Evolutionary conservation across 2,329 filamentous ascomycete species (phyloP), one percentile per base, ranked within the genome.

Genomic region (Keithomyces neogunnii): DNA sequence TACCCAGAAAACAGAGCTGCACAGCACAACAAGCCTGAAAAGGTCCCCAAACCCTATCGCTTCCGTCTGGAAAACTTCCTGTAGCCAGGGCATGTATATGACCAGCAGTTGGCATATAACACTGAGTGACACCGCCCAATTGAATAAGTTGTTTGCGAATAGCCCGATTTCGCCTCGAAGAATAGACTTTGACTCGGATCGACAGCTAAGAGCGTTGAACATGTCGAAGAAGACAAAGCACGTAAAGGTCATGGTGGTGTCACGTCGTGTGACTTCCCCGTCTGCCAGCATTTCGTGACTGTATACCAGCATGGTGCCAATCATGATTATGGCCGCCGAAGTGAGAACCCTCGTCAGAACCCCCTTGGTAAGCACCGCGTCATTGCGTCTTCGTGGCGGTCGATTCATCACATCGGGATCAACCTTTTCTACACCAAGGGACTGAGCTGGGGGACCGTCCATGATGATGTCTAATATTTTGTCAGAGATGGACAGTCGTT

Each of bases 171-270:
- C 91, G 40, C 93, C 92, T 30, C 86, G 79, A 3, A 99, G 78
- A 4, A 99, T 77, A 9, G 88, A 95, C 68, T 97, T 97, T 56
- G 81, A 84, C 65, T 96, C 91, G 6, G 88, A 95, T 46, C 93
- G 88, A 70, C 93, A 99, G 13, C 89, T 86, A 28, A 99, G 76
- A 2, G 93, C 93, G 69, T 99, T 97, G 76, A 97, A 96, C 93
- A 99, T 99, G 75, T 99, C 93, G 69, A 97, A 99, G 50, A 99
- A 81, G 45, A 99, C 93, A 65, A 99, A 99, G 70, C 91, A 96
- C 5, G 93, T 99, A 66, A 99, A 99, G 0, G 93, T 97, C 88
- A 99, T 96, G 57, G 93, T 99, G 2, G 93, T 99, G 70, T 99
- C 93, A 60, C 95, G 89, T 47, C 89, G 88, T 1, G 86, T 95